phyloP scores from a whole-genome alignment of 352 stramenopile genomes.

The Phytopythium oedochilum region DNA sequence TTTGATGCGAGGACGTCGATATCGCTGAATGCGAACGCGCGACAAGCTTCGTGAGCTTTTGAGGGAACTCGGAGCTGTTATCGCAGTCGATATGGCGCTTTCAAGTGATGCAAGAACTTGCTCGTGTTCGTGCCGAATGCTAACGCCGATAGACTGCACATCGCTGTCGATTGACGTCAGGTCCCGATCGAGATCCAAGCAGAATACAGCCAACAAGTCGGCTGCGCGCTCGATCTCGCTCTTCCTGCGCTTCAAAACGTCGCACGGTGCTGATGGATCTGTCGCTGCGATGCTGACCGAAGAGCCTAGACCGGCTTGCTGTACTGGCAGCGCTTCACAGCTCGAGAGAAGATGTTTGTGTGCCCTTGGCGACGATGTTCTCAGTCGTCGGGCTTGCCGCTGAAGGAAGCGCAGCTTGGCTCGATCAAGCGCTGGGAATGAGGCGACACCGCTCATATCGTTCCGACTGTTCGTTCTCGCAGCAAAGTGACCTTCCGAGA shows the following conservation, averaged over 20 bases:
- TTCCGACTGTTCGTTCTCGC: slow-evolving; percentile 1
- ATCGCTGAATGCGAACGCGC: neutral
- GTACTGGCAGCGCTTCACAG: neutral
- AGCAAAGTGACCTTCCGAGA: too few species aligned
- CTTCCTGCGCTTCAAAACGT: neutral
- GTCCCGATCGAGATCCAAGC: neutral
- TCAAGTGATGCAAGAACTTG: neutral
- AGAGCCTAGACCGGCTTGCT: too few species aligned
- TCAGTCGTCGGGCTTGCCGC: neutral
- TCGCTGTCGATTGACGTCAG: neutral
- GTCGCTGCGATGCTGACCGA: too few species aligned
- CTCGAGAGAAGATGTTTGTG: neutral
- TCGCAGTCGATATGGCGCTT: neutral
- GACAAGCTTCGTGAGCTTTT: neutral
- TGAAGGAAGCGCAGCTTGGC: slow-evolving; percentile 3
- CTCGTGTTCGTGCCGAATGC: neutral
- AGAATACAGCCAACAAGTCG: neutral
- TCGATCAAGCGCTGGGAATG: slow-evolving; percentile 4
- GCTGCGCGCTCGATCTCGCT: neutral
- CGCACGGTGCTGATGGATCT: neutral
- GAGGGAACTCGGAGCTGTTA: neutral
- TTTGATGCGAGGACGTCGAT: neutral
- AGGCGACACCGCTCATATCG: neutral
- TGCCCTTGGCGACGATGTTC: neutral
- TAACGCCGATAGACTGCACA: neutral